Evolutionary conservation across 179 eudicot genomes (phyloP), one percentile per base, ranked within the genome.

Genomic region (Vitellaria paradoxa): DNA sequence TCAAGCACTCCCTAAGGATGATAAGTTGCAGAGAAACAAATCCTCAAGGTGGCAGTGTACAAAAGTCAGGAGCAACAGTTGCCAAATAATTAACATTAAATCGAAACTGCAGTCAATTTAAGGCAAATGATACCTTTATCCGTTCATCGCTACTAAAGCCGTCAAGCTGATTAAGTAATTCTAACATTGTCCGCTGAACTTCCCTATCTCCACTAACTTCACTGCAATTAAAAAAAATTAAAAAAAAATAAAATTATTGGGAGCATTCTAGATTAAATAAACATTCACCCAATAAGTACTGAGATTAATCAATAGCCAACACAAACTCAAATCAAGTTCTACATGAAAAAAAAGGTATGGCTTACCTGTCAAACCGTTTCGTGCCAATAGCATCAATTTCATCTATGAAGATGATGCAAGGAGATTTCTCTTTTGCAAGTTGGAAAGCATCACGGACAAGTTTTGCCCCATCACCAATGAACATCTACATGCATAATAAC

Each of bases 321-420:
- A 37, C 73, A 24, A 53, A 52, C 21, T 7, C 1, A 53, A 65
- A 67, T 12, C 37, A 21, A 50, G 63, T 10, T 15, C 45, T 67
- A 65, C 37, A 9, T 3, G 7, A 2, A 0, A 15, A 24, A 72
- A 63, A 68, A 75, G 14, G 61, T 42, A 56, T 4, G 13, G 75
- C 15, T 10, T 82, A 91, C 99, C 99, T 95, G 75, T 95, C 99
- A 83, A 95, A 95, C 71, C 99, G 92, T 84, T 93, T 95, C 64
- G 99, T 95, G 37, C 99, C 99, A 62, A 95, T 95, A 79, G 99
- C 99, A 89, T 95, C 98, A 74, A 95, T 95, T 84, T 95, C 99
- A 85, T 95, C 97, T 72, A 95, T 93, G 70, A 95, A 95, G 68
- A 95, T 95, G 86, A 95, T 95, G 86, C 98, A 95, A 76, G 99